A percentile compares a stretch with the other conserved stretches of the same genome.
These are phyloP conservation scores for Globisporangium okanoganense DNA, from an alignment of 352 stramenopile genomes.

Conservation along the genomic window DNA sequence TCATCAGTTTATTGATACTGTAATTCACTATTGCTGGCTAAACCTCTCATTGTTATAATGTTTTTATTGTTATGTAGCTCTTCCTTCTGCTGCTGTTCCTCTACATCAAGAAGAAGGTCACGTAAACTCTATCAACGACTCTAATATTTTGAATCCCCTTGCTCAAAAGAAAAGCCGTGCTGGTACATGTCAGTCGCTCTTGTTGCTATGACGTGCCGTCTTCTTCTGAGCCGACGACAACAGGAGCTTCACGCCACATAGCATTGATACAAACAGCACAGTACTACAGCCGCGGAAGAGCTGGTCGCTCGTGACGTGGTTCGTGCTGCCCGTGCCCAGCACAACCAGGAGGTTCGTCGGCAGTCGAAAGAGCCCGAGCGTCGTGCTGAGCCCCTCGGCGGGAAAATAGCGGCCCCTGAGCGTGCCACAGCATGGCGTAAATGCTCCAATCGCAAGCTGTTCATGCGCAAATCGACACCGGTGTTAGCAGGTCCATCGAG, in stretches of 20 bases:
- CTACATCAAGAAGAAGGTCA: constrained; percentile 51
- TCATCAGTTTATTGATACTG: not conserved
- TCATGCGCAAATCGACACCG: not conserved
- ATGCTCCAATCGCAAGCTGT: constrained; percentile 49
- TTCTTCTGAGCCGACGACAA: constrained; percentile 17
- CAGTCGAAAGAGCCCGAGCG: constrained; percentile 47
- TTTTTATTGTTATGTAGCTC: constrained; percentile 21
- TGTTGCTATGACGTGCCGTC: not conserved
- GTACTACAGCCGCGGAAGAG: constrained; percentile 41
- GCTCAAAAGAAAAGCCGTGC: no score
- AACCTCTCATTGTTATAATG: constrained; percentile 1
- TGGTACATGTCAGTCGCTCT: not conserved
- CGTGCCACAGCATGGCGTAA: constrained; percentile 53
- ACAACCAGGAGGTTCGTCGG: constrained; percentile 67
- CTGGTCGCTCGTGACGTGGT: constrained; percentile 23
- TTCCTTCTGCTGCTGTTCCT: constrained; percentile 47
- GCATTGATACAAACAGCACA: constrained; percentile 31
- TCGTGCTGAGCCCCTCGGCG: constrained; percentile 34
- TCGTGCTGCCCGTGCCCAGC: constrained; percentile 40
- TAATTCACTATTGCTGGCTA: not conserved
- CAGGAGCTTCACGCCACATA: constrained; percentile 28
- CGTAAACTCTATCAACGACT: constrained; percentile 20
- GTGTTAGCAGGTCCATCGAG: not conserved
- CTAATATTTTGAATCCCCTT: constrained; percentile 13
- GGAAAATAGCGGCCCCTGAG: constrained; percentile 48